phyloP scores from a whole-genome alignment of 1,284 basidiomycete species.

The Gastroboletus turbinatus region DNA sequence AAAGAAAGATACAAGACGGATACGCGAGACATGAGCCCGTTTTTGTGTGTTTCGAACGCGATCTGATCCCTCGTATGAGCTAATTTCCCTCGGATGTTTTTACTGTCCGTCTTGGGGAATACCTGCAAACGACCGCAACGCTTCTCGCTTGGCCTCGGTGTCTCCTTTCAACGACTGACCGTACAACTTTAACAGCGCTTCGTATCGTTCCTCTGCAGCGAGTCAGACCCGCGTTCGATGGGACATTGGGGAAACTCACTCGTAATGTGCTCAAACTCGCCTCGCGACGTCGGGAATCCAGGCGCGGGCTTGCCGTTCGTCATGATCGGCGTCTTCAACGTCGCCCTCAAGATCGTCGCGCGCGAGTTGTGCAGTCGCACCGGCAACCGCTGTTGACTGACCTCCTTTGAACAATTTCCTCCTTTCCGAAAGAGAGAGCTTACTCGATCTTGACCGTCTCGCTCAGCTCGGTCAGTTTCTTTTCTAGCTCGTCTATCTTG shows the following conservation, averaged over 20 bases:
- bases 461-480: conserved; percentile 20
- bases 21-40: too few species aligned
- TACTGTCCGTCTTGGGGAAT: conserved; percentile 24
- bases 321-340: conserved; percentile 12
- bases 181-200: conserved; percentile 20
- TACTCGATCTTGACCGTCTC: conserved; percentile 25
- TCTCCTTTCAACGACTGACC: conserved; percentile 20
- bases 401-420: too few species aligned
- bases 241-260: conserved; percentile 12
- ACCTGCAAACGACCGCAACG: conserved; percentile 17
- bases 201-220: conserved; percentile 26
- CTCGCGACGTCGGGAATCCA: conserved; percentile 17
- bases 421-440: too few species aligned
- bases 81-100: neutral
- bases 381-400: conserved; percentile 22
- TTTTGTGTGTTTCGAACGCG: neutral
- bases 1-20: too few species aligned
- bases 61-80: conserved; percentile 9
- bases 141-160: conserved; percentile 24
- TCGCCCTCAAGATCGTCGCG: conserved; percentile 23
- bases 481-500: conserved; percentile 22
- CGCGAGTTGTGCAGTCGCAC: conserved; percentile 23
- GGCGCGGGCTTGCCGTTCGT: conserved; percentile 18
- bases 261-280: conserved; percentile 31
- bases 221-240: too few species aligned